Conservation (phyloP, 1,139 yeast genomes). For the Diutina pseudorugosa region DNA sequence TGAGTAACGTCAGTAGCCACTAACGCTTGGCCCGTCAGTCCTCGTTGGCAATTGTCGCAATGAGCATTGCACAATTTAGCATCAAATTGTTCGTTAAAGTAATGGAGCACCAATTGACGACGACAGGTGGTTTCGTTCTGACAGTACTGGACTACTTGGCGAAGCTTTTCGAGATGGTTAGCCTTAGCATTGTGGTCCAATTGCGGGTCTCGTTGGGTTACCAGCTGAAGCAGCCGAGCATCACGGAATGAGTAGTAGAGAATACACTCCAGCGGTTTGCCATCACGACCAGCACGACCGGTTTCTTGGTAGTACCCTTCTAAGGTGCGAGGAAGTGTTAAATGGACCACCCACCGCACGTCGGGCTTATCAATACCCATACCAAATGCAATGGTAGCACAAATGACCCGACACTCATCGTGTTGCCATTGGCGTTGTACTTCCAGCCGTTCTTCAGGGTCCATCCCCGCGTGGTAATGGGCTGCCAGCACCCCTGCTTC, state of each 20-base stretch:
- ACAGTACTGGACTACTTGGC: constrained; percentile 85
- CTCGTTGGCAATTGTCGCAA: constrained; percentile 75
- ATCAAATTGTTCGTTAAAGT: constrained; percentile 76
- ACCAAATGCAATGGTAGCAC: constrained; percentile 97
- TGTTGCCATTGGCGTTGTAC: constrained; percentile 80
- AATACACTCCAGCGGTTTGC: constrained; percentile 66
- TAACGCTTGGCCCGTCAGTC: constrained; percentile 23
- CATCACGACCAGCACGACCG: constrained; percentile 98
- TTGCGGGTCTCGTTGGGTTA: constrained; percentile 69
- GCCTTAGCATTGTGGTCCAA: constrained; percentile 55
- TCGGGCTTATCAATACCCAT: constrained; percentile 98
- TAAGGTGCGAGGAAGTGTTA: constrained; percentile 77
- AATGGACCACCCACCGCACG: constrained; percentile 82
- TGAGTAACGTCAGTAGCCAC: constrained; percentile 59
- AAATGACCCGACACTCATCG: constrained; percentile 59
- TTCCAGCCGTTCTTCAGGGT: constrained; percentile 54
- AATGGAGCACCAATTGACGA: constrained; percentile 75
- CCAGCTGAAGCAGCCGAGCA: constrained; percentile 57
- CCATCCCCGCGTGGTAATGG: constrained; percentile 91
- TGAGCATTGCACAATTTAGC: constrained; percentile 51
- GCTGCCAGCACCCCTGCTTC: constrained; percentile 54
- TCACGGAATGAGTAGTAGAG: constrained; percentile 74
- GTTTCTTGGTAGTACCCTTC: constrained; percentile 98
- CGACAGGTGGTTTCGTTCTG: constrained; percentile 88
- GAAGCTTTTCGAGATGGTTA: constrained; percentile 63